Base-by-base conservation (phyloP, 495 filamentous ascomycete species). In the Trichoderma reesei region DNA sequence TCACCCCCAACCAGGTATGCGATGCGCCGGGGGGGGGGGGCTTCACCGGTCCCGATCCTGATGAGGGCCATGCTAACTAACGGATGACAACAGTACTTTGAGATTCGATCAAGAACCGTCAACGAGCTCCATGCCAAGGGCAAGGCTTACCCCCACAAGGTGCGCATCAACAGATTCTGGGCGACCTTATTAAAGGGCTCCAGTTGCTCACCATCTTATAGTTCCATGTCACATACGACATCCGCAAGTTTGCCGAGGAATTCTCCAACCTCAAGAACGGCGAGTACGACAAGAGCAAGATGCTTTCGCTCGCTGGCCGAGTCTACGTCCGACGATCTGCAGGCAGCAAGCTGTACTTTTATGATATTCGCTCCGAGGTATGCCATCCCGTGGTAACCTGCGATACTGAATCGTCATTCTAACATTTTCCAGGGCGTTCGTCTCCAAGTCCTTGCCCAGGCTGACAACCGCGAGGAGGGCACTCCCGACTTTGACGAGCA, bases 111-210 rank as follows among this genome's bases (percentile, higher is more conserved):
- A 68, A 85, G 89, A 61, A 81, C 80, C 59, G 85, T 98, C 82
- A 88, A 92, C 72, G 91, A 91, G 81, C 84, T 97, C 64, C 86
- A 87, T 72, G 81, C 88, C 78, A 76, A 86, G 42, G 91, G 90
- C 26, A 88, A 96, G 74, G 91, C 94, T 18, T 97, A 96, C 75
- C 95, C 94, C 10, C 94, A 99, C 85, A 98, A 98, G 61, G 61
- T 63, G n/a, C 41, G 61, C 41, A 13, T 4, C 13, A 33, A 44
- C 13, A 33, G 41, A 46, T 38, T 46, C 41, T 36, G 39, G n/a
- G 5, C 13, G 34, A 56, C 16, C 34, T n/a, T 48, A 9, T 18
- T 20, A 10, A 39, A 39, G 38, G 11, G 38, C 38, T 7, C 33
- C 31, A n/a, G 9, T 34, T 63, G 41, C 61, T 63, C 38, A 63